Percentiles rank a stretch among this genome's conserved stretches.
phyloP scores from a whole-genome alignment of 2,329 filamentous ascomycete species.

The Cladosporium velox region DNA sequence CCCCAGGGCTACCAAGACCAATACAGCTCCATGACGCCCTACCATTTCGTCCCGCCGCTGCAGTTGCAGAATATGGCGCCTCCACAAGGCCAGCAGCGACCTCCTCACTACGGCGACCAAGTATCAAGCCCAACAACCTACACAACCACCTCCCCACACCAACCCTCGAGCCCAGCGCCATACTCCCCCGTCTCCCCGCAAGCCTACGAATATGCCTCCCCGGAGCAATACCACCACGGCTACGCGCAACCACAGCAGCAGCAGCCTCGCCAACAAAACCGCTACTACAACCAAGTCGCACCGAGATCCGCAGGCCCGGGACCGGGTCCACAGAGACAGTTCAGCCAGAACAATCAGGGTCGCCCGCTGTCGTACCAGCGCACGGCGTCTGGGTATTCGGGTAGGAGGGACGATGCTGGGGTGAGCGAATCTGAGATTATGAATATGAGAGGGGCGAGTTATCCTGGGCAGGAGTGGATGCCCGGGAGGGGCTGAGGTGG shows the following conservation, averaged over 20 bases:
- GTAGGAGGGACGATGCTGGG: slow-evolving; percentile 32
- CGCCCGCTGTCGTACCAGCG: slow-evolving; percentile 25
- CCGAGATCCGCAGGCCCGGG: neutral
- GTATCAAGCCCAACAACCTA: neutral
- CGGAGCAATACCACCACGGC: neutral
- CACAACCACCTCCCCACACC: neutral
- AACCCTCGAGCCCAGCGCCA: neutral
- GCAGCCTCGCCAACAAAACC: slow-evolving; percentile 14
- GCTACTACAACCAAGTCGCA: neutral
- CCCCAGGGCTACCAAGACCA: neutral
- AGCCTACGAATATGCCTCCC: neutral
- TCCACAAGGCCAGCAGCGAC: slow-evolving; percentile 1
- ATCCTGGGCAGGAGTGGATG: slow-evolving; percentile 72
- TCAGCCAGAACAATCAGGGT: neutral
- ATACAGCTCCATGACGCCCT: slow-evolving; percentile 11
- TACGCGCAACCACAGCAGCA: slow-evolving; percentile 23
- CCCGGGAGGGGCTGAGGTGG: slow-evolving; percentile 39
- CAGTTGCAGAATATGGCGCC: neutral
- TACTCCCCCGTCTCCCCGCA: neutral
- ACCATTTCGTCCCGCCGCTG: slow-evolving; percentile 9
- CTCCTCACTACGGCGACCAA: slow-evolving; percentile 11
- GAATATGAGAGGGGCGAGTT: slow-evolving; percentile 65
- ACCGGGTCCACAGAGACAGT: slow-evolving; percentile 11
- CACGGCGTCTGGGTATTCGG: slow-evolving; percentile 29
- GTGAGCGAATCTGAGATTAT: slow-evolving; percentile 32